These are phyloP conservation scores for Thuidium tamariscinum DNA, from an alignment of 225 moss, liverwort and hornwort species.

Conservation along the genomic window DNA sequence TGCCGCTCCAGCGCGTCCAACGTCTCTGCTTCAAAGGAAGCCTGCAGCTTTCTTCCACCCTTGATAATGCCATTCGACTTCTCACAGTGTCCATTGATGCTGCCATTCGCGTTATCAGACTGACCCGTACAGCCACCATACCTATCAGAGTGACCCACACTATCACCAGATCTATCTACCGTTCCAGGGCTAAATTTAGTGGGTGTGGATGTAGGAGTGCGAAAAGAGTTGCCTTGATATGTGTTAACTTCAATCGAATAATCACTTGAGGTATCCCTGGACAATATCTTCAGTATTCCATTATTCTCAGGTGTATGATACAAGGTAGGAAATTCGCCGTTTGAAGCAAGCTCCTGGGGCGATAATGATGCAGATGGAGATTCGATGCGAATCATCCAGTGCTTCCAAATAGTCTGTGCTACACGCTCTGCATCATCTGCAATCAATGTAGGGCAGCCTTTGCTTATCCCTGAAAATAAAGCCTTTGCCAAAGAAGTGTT, in stretches of 20 bases:
- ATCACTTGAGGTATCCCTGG: constrained; percentile 11
- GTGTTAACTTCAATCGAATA: constrained; percentile 14
- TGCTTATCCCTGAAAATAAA: constrained; percentile 44
- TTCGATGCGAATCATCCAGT: constrained; percentile 33
- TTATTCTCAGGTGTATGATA: constrained; percentile 16
- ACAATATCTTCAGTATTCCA: background rate
- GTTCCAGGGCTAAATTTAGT: constrained; percentile 21
- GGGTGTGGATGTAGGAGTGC: constrained; percentile 42
- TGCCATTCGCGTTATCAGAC: background rate
- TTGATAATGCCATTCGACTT: constrained; percentile 7
- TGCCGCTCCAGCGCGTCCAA: constrained; percentile 52
- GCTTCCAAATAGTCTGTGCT: constrained; percentile 32
- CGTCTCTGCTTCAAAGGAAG: constrained; percentile 42
- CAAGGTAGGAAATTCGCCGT: constrained; percentile 4
- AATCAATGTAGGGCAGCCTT: constrained; percentile 35
- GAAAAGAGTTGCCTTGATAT: constrained; percentile 22
- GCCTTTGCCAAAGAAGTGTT: constrained; percentile 27
- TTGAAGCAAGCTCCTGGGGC: constrained; percentile 14
- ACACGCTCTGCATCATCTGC: constrained; percentile 41
- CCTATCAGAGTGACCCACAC: background rate
- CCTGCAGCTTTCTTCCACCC: constrained; percentile 13
- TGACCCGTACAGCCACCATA: background rate
- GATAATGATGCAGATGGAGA: background rate
- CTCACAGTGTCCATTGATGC: constrained; percentile 4
- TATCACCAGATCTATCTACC: background rate